These are phyloP conservation scores for Psidium guajava DNA, from an alignment of 345 rosid species.

Conservation along the genomic window DNA sequence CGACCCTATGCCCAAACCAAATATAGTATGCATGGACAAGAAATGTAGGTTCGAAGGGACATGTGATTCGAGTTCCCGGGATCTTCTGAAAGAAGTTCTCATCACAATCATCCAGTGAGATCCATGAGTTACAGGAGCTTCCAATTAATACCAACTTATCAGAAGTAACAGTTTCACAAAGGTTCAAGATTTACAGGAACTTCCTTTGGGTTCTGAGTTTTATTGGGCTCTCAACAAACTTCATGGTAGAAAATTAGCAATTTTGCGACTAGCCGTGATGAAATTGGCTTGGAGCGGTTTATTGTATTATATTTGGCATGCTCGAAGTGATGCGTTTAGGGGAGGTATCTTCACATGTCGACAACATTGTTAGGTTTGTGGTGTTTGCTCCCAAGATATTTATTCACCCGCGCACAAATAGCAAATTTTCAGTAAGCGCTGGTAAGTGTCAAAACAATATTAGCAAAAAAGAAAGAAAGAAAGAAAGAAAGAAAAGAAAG, in stretches of 20 bases:
- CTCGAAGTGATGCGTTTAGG: neutral
- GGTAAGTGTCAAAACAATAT: neutral
- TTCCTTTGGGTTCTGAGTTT: neutral
- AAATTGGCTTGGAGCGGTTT: neutral
- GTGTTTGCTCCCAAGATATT: neutral
- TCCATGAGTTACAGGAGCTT: neutral
- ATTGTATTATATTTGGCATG: neutral
- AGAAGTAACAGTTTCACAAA: no score
- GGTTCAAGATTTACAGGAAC: neutral
- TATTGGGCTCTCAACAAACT: neutral
- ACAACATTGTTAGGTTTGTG: neutral
- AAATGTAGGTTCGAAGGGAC: neutral
- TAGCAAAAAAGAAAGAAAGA: no score
- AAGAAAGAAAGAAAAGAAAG: fast-evolving
- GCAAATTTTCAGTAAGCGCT: neutral
- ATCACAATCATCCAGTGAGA: neutral
- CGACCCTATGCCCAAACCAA: neutral
- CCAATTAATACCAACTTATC: no score
- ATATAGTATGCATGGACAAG: neutral
- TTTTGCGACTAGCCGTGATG: neutral
- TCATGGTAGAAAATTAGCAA: neutral
- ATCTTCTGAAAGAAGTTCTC: neutral
- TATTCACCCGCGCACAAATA: neutral
- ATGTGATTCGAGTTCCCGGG: neutral
- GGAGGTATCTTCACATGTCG: neutral